Conservation (phyloP, 2,329 filamentous ascomycete species). For the Fusarium sp. region DNA sequence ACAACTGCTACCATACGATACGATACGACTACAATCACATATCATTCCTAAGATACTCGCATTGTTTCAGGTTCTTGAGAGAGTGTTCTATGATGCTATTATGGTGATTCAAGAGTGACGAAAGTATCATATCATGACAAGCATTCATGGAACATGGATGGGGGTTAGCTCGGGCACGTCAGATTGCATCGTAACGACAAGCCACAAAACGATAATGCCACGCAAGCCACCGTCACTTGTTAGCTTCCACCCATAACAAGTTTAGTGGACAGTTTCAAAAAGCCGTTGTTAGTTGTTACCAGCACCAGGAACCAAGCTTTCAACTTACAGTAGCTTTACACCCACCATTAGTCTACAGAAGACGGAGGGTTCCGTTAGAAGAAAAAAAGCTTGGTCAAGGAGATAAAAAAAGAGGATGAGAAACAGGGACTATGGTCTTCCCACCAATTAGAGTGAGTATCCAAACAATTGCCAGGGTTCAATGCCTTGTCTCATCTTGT, state of each 20-base stretch:
- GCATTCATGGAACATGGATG: background rate
- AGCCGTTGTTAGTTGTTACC: slow-evolving; percentile 9
- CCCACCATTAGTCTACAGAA: background rate
- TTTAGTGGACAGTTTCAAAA: slow-evolving; percentile 9
- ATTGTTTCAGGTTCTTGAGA: background rate
- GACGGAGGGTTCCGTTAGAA: background rate
- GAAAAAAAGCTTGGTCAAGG: slow-evolving; percentile 23
- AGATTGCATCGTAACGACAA: slow-evolving; percentile 30
- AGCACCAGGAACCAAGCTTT: slow-evolving; percentile 22
- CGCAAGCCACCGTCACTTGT: slow-evolving; percentile 26
- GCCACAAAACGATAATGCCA: slow-evolving; percentile 28
- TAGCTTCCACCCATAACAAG: slow-evolving; percentile 18
- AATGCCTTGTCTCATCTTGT: slow-evolving; percentile 35
- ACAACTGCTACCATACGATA: background rate
- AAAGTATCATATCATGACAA: slow-evolving; percentile 1
- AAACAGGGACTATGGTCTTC: slow-evolving; percentile 23
- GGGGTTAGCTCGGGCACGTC: slow-evolving; percentile 13
- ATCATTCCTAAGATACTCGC: background rate
- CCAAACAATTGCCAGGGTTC: slow-evolving; percentile 7
- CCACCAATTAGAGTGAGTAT: slow-evolving; percentile 3
- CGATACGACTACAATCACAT: background rate
- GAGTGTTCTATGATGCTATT: background rate
- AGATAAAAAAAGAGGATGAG: background rate
- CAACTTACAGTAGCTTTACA: background rate
- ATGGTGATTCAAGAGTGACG: slow-evolving; percentile 9